Conservation (phyloP, 306 rosid genomes). For the Quercus parvula region DNA sequence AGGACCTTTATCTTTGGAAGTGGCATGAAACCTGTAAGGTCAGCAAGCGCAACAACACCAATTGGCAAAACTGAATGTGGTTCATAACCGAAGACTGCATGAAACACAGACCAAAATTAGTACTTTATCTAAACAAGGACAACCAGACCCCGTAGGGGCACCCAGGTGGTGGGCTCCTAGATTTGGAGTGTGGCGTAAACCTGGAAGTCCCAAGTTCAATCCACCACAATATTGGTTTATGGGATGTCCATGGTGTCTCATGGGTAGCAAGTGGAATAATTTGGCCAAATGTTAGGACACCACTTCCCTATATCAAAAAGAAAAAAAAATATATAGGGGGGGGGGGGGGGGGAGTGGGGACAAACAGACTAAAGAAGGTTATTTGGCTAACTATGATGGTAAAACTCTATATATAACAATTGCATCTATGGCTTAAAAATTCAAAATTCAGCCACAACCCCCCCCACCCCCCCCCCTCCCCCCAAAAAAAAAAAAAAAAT, state of each 20-base stretch:
- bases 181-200: too few relatives aligned
- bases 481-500: too few relatives aligned
- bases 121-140: background rate
- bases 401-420: background rate
- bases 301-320: too few relatives aligned
- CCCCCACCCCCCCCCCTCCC: too few relatives aligned
- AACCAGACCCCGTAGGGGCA: background rate
- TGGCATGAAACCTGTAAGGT: constrained; percentile 86
- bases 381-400: background rate
- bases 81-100: constrained; percentile 86
- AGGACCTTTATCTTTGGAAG: constrained; percentile 87
- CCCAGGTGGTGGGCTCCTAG: too few relatives aligned
- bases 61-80: constrained; percentile 96
- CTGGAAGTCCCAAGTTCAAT: too few relatives aligned
- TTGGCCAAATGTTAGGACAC: too few relatives aligned
- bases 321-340: too few relatives aligned
- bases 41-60: constrained; percentile 79
- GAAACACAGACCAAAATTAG: background rate
- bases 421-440: background rate
- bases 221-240: too few relatives aligned
- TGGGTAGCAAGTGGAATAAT: too few relatives aligned
- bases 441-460: background rate
- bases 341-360: too few relatives aligned
- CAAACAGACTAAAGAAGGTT: background rate
- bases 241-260: too few relatives aligned